phyloP scores from a whole-genome alignment of 495 filamentous ascomycete genomes.

The Trichoderma erinaceum region DNA sequence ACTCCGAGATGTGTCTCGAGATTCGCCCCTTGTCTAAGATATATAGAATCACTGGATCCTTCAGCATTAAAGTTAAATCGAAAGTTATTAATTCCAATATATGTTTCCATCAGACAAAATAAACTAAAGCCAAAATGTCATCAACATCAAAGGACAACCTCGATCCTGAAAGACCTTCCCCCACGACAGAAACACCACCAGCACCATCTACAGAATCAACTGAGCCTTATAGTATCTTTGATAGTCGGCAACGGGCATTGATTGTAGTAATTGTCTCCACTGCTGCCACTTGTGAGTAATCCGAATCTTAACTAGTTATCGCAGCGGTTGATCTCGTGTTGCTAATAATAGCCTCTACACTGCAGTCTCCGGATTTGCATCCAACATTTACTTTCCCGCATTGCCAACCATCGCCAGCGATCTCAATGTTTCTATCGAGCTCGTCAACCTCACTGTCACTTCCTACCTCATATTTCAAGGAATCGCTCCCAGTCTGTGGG shows the following conservation, averaged over 20 bases:
- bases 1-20: not conserved
- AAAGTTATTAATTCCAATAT: not conserved
- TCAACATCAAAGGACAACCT: not conserved
- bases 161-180: not conserved
- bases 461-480: constrained; percentile 49
- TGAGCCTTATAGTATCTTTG: constrained; percentile 43
- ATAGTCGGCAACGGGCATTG: constrained; percentile 40
- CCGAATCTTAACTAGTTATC: not conserved
- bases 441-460: constrained; percentile 29
- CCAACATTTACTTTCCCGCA: constrained; percentile 50
- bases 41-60: not conserved
- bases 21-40: not conserved
- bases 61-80: not conserved
- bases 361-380: constrained; percentile 44
- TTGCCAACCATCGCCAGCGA: constrained; percentile 41
- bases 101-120: not conserved
- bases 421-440: not conserved
- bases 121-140: not conserved
- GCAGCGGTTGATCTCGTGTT: not conserved
- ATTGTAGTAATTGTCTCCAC: constrained; percentile 42
- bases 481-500: constrained; percentile 47
- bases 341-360: not conserved
- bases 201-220: constrained; percentile 8
- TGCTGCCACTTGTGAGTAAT: constrained; percentile 36
- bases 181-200: not conserved